Percentiles rank a stretch among this genome's conserved stretches.
Evolutionary conservation across 768 basidiomycete genomes (phyloP).

Genomic region (Tricholoma furcatifolium): DNA sequence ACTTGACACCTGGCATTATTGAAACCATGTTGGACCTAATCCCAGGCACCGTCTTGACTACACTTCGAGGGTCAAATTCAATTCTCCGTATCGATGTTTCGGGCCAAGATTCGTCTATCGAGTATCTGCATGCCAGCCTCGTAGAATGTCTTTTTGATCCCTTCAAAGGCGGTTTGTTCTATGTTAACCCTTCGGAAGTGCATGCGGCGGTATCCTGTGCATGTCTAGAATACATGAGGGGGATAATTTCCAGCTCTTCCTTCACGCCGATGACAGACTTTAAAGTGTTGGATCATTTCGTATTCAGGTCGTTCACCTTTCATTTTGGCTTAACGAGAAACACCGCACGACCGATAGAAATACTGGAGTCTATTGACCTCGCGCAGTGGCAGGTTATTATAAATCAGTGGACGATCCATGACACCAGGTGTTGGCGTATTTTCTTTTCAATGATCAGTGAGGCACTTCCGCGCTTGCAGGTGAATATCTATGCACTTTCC

Average conservation of each 20-base stretch:
- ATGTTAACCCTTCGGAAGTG: background rate
- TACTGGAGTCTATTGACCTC: background rate
- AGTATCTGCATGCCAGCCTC: background rate
- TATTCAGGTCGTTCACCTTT: background rate
- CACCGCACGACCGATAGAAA: background rate
- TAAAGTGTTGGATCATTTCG: background rate
- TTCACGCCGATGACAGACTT: background rate
- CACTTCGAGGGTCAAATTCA: background rate
- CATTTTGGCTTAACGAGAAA: background rate
- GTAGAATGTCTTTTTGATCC: background rate
- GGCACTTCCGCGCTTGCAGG: background rate
- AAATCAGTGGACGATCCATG: background rate
- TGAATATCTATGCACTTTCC: too few species aligned
- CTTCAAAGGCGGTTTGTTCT: background rate
- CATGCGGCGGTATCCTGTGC: background rate
- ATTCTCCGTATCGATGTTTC: background rate
- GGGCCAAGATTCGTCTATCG: background rate
- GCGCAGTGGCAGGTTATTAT: background rate
- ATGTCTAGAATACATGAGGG: background rate
- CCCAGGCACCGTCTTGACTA: background rate
- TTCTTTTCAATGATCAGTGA: background rate
- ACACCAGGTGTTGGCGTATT: background rate
- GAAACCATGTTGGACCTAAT: background rate
- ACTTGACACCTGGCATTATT: background rate
- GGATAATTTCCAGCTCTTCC: background rate